These are phyloP conservation scores for Gossypium rotundifolium DNA, from an alignment of 345 rosid genomes.

Conservation along the genomic window DNA sequence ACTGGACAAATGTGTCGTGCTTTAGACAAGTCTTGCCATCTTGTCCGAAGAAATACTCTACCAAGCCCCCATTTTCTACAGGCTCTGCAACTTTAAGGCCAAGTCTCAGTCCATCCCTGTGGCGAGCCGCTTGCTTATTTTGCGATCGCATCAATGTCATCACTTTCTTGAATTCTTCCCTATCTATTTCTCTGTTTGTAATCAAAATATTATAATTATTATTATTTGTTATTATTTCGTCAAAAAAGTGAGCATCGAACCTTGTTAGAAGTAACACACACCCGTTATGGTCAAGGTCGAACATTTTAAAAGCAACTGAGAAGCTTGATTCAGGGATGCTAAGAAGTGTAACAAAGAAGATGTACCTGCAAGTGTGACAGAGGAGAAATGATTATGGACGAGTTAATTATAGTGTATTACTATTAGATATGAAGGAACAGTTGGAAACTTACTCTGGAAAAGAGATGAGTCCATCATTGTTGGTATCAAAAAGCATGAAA, in stretches of 20 bases:
- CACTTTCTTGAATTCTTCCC: slow-evolving; percentile 58
- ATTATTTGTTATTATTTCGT: neutral
- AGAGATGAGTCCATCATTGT: slow-evolving; percentile 59
- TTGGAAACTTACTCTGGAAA: slow-evolving; percentile 46
- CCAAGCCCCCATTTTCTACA: slow-evolving; percentile 48
- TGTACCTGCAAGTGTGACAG: slow-evolving; percentile 36
- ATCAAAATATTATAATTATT: neutral
- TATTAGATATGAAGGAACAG: neutral
- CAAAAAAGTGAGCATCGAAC: neutral
- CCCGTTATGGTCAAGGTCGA: slow-evolving; percentile 48
- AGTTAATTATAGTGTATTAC: neutral
- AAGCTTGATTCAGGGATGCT: slow-evolving; percentile 71
- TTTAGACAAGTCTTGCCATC: slow-evolving; percentile 45
- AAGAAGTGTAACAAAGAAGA: slow-evolving; percentile 55
- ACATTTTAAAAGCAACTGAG: slow-evolving; percentile 60
- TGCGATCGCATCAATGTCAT: slow-evolving; percentile 57
- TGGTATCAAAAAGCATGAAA: slow-evolving; percentile 63
- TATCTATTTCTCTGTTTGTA: slow-evolving; percentile 46
- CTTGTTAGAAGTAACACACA: neutral
- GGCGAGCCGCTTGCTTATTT: slow-evolving; percentile 42
- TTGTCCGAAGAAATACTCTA: slow-evolving; percentile 59
- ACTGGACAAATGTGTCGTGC: slow-evolving; percentile 50
- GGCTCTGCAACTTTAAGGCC: slow-evolving; percentile 31
- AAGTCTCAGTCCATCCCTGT: slow-evolving; percentile 34
- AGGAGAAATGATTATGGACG: neutral